Percentiles rank a stretch among this genome's conserved stretches.
These are phyloP conservation scores for Talaromyces sp. DNA, from an alignment of 2,329 filamentous ascomycete species.

Conservation along the genomic window DNA sequence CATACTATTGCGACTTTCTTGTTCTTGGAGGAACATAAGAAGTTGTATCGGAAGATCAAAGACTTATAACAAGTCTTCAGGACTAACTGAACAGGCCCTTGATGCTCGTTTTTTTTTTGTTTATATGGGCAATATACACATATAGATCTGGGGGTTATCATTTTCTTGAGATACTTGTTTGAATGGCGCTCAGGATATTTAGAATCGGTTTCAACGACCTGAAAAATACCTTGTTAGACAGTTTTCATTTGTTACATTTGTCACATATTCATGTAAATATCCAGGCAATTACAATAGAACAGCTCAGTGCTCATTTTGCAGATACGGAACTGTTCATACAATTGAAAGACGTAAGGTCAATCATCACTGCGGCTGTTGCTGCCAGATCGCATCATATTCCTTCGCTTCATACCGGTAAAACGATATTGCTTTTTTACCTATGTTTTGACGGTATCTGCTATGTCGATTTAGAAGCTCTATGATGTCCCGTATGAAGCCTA, in stretches of 20 bases:
- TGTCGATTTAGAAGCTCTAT: too few relatives aligned
- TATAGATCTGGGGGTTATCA: background rate
- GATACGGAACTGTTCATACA: background rate
- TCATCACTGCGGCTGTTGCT: too few relatives aligned
- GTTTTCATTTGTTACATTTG: background rate
- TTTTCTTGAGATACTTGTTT: background rate
- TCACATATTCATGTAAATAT: background rate
- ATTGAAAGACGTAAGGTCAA: too few relatives aligned
- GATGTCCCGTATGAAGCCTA: too few relatives aligned
- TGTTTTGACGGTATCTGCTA: too few relatives aligned
- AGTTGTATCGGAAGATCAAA: constrained; percentile 49
- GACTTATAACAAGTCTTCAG: constrained; percentile 4
- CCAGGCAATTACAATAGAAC: background rate
- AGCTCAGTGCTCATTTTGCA: background rate
- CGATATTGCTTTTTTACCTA: background rate
- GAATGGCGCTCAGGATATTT: constrained; percentile 8
- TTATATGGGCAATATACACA: background rate
- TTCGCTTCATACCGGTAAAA: too few relatives aligned
- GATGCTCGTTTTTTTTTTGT: background rate
- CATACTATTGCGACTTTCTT: constrained; percentile 63
- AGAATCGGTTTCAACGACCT: background rate
- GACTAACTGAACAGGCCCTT: background rate
- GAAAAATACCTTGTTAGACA: background rate
- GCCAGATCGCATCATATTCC: too few relatives aligned
- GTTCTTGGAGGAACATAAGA: constrained; percentile 65